These are phyloP conservation scores for Salix udensis DNA, from an alignment of 345 rosid species.

Conservation along the genomic window DNA sequence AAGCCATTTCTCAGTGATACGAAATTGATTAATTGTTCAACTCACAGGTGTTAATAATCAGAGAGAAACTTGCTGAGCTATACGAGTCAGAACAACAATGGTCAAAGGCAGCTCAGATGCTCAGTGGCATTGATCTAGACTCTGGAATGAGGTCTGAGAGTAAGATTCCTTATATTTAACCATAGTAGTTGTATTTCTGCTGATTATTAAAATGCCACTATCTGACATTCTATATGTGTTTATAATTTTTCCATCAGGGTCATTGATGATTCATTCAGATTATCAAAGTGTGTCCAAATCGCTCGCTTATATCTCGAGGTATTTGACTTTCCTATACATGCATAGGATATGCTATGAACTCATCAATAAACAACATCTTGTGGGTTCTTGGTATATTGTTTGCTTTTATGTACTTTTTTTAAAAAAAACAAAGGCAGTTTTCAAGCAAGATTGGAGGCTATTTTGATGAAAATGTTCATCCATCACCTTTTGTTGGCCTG, in stretches of 20 bases:
- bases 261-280: constrained; percentile 73
- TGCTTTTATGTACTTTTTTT: background rate
- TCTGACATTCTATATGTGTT: background rate
- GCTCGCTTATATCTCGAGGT: constrained; percentile 97
- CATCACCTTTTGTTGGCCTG: background rate
- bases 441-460: background rate
- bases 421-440: background rate
- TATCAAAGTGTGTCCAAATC: constrained; percentile 94
- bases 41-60: constrained; percentile 65
- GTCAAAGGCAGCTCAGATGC: constrained; percentile 99
- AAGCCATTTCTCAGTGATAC: background rate
- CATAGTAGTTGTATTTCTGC: background rate
- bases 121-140: constrained; percentile 94
- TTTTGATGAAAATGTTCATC: background rate
- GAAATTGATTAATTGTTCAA: constrained; percentile 8
- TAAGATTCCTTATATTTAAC: background rate
- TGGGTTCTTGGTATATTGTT: background rate
- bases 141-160: constrained; percentile 84
- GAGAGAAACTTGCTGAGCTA: constrained; percentile 93
- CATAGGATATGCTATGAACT: background rate
- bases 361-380: background rate
- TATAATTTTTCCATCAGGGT: constrained; percentile 46
- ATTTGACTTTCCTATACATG: constrained; percentile 15
- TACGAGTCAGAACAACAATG: constrained; percentile 90
- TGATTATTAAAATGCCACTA: background rate